Evolutionary conservation across 257 asterid genomes (phyloP).

Genomic region (Salvia rosmarinus): DNA sequence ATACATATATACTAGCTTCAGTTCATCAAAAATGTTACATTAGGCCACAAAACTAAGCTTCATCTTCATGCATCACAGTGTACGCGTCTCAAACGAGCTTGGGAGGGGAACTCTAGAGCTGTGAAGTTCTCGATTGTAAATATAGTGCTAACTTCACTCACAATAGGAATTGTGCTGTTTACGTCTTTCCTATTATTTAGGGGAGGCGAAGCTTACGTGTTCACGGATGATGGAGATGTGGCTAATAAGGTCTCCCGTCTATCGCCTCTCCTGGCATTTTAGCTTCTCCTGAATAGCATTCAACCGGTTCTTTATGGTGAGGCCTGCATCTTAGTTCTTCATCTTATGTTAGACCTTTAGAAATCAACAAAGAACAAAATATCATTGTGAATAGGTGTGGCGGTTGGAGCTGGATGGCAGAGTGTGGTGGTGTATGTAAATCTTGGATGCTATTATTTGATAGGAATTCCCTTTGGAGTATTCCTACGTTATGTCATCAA

Average conservation of each 20-base stretch:
- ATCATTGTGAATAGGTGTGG: slow-evolving; percentile 52
- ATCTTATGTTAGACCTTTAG: no score
- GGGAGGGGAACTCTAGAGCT: slow-evolving; percentile 62
- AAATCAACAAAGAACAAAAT: neutral
- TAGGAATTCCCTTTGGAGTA: neutral
- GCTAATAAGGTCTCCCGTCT: slow-evolving; percentile 52
- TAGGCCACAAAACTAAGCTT: no score
- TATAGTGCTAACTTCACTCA: slow-evolving; percentile 49
- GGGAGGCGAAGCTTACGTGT: slow-evolving; percentile 56
- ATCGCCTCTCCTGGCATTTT: slow-evolving; percentile 67
- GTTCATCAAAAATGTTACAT: no score
- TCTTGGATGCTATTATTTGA: neutral
- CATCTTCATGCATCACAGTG: slow-evolving; percentile 43
- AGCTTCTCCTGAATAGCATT: slow-evolving; percentile 63
- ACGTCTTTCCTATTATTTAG: slow-evolving; percentile 56
- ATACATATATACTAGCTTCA: slow-evolving; percentile 1
- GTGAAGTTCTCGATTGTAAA: slow-evolving; percentile 57
- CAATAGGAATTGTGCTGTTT: slow-evolving; percentile 48
- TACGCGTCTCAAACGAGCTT: slow-evolving; percentile 69
- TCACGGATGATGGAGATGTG: slow-evolving; percentile 52
- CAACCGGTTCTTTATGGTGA: slow-evolving; percentile 74
- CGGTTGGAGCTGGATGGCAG: slow-evolving; percentile 73
- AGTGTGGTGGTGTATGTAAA: slow-evolving; percentile 30
- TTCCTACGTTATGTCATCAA: neutral
- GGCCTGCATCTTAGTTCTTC: neutral